Conservation (phyloP, 257 asterid genomes). For the Solanum tacnaense region DNA sequence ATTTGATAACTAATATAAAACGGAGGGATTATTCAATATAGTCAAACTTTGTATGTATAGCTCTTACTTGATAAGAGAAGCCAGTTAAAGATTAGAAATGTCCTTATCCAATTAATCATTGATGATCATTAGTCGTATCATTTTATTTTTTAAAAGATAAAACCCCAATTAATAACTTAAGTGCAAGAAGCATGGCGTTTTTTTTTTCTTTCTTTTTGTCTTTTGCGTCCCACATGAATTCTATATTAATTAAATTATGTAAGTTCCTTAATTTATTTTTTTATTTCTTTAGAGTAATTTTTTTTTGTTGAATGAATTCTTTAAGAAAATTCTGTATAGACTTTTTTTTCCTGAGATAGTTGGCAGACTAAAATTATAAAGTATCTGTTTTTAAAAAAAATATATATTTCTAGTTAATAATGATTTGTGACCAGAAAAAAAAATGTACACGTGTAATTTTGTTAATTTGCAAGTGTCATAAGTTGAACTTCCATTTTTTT, state of each 20-base stretch:
- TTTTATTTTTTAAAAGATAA: background rate
- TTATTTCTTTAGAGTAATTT: background rate
- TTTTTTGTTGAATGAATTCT: background rate
- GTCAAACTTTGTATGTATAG: background rate
- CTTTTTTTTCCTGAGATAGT: background rate
- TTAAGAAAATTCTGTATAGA: background rate
- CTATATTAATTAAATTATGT: background rate
- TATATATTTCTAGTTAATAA: background rate
- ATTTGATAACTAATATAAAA: too few relatives aligned
- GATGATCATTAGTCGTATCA: background rate
- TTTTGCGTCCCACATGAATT: background rate
- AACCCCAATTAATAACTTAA: background rate
- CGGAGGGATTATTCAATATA: background rate
- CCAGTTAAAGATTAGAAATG: background rate
- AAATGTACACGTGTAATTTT: background rate
- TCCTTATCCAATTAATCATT: background rate
- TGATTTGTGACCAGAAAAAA: background rate
- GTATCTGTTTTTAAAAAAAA: background rate
- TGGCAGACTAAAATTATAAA: background rate
- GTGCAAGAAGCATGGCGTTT: background rate
- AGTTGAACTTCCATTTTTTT: background rate
- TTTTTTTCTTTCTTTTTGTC: background rate
- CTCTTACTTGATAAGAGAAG: conserved; percentile 8
- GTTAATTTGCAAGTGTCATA: background rate
- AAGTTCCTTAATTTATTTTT: background rate